Percentiles rank a stretch among this genome's conserved stretches.
Conservation (phyloP, 129 eudicot genomes). For the Centaurea solstitialis region DNA sequence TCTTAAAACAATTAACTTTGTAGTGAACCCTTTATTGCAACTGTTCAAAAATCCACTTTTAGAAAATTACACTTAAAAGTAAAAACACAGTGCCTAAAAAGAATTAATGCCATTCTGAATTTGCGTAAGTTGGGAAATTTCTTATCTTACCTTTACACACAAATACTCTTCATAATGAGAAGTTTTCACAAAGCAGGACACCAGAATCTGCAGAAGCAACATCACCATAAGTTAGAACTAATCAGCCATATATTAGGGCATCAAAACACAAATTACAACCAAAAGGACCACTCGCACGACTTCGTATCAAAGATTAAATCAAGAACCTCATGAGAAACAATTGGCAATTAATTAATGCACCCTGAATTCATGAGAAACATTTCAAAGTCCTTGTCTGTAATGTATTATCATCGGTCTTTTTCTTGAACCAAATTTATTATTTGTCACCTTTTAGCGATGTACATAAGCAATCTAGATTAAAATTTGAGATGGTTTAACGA, state of each 20-base stretch:
- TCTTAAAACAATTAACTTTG: neutral
- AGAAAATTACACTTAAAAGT: neutral
- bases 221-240: neutral
- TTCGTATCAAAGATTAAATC: no score
- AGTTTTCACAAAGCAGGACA: constrained; percentile 97
- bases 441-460: neutral
- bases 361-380: no score
- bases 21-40: neutral
- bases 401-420: neutral
- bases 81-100: neutral
- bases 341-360: no score
- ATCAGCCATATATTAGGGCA: neutral
- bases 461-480: neutral
- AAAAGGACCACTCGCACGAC: neutral
- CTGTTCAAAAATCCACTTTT: neutral
- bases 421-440: neutral
- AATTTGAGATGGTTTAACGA: neutral
- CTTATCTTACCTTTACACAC: constrained; percentile 73
- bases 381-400: neutral
- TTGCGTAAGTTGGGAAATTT: neutral
- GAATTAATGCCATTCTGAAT: neutral
- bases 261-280: neutral
- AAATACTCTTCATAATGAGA: constrained; percentile 87
- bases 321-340: no score
- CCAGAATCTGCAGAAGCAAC: constrained; percentile 56